These are phyloP conservation scores for Rhodotorula babjevae DNA, from an alignment of 768 basidiomycete genomes.

Conservation along the genomic window DNA sequence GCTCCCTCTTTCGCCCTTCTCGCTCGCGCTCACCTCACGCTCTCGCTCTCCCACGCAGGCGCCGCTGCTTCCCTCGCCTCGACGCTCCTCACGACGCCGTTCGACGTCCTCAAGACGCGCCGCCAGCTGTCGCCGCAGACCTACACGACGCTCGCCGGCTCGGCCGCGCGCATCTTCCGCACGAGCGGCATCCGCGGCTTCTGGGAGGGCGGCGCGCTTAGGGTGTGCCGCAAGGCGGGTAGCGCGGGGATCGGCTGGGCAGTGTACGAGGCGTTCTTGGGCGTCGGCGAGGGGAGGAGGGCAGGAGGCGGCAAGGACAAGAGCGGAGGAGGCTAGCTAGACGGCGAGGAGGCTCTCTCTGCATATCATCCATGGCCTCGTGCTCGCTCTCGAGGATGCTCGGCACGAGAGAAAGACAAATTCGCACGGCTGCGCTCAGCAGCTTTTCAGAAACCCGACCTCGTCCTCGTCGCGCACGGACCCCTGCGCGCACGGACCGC, in stretches of 20 bases:
- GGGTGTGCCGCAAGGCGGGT: slow-evolving; percentile 36
- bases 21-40: not conserved
- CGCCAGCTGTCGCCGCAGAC: slow-evolving; percentile 23
- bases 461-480: no score
- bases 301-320: not conserved
- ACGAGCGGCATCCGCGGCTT: slow-evolving; percentile 31
- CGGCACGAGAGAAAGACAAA: not conserved
- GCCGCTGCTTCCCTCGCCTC: slow-evolving; percentile 35
- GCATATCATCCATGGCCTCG: no score
- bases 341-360: not conserved
- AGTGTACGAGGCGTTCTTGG: slow-evolving; percentile 37
- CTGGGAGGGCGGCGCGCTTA: slow-evolving; percentile 39
- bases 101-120: slow-evolving; percentile 40
- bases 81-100: slow-evolving; percentile 39
- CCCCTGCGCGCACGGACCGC: no score
- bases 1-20: no score
- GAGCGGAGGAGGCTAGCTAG: slow-evolving; percentile 4
- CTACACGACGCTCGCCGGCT: slow-evolving; percentile 24
- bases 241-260: slow-evolving; percentile 39
- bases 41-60: slow-evolving; percentile 4
- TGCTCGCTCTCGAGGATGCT: not conserved
- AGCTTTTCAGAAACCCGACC: no score
- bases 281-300: slow-evolving; percentile 26
- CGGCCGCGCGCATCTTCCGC: slow-evolving; percentile 5
- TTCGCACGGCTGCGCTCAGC: no score